Percentiles rank a stretch among this genome's conserved stretches.
phyloP scores from a whole-genome alignment of 176 grass and related monocot genomes.

The Phoenix roebelenii region DNA sequence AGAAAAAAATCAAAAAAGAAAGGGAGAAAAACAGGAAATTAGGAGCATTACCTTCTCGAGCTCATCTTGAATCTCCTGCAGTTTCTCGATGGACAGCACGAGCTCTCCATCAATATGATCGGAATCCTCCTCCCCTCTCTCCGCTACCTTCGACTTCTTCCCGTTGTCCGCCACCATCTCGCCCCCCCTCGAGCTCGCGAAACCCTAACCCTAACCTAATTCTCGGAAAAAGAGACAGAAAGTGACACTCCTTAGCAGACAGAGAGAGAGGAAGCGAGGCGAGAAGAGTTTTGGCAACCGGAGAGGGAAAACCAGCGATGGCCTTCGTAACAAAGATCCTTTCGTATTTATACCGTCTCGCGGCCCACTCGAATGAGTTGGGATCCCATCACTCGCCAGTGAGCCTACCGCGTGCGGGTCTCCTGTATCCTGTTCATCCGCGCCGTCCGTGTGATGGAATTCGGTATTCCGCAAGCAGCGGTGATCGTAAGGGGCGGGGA shows the following conservation, averaged over 20 bases:
- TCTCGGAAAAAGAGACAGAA: too few species aligned
- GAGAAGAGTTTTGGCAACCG: too few species aligned
- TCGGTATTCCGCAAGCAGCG: background rate
- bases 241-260: background rate
- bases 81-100: constrained; percentile 23
- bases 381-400: too few species aligned
- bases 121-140: constrained; percentile 6
- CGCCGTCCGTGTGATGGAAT: background rate
- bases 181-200: background rate
- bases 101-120: constrained; percentile 24
- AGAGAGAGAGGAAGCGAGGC: background rate
- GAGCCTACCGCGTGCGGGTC: too few species aligned
- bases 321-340: background rate
- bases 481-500: background rate
- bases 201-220: constrained; percentile 5
- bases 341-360: constrained; percentile 1
- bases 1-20: too few species aligned
- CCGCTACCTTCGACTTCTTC: constrained; percentile 25
- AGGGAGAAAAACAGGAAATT: too few species aligned
- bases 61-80: constrained; percentile 29
- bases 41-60: constrained; percentile 15
- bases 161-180: constrained; percentile 20
- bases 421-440: background rate
- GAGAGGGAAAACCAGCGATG: too few species aligned
- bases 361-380: background rate